Percentiles rank a stretch among this genome's conserved stretches.
phyloP scores from a whole-genome alignment of 257 asterid species.

The Henckelia pumila region DNA sequence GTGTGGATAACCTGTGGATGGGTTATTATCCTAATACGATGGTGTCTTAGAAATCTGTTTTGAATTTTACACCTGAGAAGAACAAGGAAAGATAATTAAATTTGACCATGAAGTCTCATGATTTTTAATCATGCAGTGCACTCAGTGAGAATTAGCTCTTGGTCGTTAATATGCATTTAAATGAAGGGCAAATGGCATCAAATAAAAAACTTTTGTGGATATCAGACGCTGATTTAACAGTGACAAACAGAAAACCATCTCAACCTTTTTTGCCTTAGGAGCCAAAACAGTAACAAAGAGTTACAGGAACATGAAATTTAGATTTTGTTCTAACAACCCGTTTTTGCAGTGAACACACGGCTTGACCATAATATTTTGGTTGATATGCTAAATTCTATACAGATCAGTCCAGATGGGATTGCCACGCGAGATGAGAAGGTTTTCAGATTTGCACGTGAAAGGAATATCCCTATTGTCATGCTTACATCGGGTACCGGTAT shows the following conservation, averaged over 20 bases:
- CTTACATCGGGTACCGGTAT: conserved; percentile 76
- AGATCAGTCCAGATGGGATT: conserved; percentile 90
- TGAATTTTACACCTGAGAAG: not conserved
- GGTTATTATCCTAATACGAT: conserved; percentile 4
- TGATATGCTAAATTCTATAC: conserved; percentile 22
- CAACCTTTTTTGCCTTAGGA: not conserved
- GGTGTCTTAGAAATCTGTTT: not conserved
- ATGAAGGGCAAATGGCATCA: not conserved
- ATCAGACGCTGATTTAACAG: not conserved
- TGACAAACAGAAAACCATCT: not conserved
- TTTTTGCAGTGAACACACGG: not conserved
- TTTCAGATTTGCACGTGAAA: conserved; percentile 69
- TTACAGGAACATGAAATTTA: not conserved
- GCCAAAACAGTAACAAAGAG: not conserved
- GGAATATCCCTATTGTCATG: conserved; percentile 73
- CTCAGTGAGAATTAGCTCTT: not conserved
- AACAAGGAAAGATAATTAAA: not conserved
- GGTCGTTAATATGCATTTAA: conserved; percentile 3
- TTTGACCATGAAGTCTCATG: not conserved
- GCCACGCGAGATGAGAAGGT: conserved; percentile 78
- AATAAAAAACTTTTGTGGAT: not conserved
- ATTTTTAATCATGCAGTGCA: conserved; percentile 1
- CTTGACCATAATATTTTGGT: conserved; percentile 2
- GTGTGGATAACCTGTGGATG: conserved; percentile 9
- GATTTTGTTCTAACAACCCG: not conserved